A percentile compares a stretch with the other conserved stretches of the same genome.
Conservation (phyloP, 2,329 filamentous ascomycete species). For the Cadophora sp. region DNA sequence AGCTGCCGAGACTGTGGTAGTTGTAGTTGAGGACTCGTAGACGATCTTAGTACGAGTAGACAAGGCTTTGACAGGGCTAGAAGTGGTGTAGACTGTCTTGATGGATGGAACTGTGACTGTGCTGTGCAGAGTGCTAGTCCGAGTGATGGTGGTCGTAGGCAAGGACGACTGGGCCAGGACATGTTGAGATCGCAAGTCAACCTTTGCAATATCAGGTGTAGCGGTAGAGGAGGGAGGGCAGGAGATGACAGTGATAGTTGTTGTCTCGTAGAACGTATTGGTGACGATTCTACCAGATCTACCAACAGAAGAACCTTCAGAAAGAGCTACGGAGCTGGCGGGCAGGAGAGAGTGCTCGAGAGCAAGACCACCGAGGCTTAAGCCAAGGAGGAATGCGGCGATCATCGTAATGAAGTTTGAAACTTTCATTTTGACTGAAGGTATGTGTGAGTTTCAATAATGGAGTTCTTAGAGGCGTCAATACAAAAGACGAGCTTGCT, state of each 20-base stretch:
- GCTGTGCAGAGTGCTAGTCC: neutral
- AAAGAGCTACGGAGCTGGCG: neutral
- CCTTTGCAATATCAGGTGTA: neutral
- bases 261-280: neutral
- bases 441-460: neutral
- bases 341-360: neutral
- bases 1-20: neutral
- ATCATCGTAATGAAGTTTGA: neutral
- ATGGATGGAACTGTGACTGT: neutral
- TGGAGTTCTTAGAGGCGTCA: neutral
- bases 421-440: neutral
- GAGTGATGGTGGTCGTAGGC: neutral
- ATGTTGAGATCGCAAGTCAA: neutral
- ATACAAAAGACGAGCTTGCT: neutral
- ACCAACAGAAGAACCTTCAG: neutral
- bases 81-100: no score
- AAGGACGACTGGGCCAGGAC: neutral
- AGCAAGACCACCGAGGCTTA: neutral
- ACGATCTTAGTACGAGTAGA: neutral
- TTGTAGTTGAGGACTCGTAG: neutral
- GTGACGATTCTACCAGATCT: neutral
- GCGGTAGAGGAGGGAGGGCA: neutral
- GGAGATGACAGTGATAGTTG: neutral
- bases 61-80: no score
- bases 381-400: neutral